Evolutionary conservation across 495 filamentous ascomycete species (phyloP), one percentile per base, ranked within the genome.

Genomic region (Penicillium canariense): DNA sequence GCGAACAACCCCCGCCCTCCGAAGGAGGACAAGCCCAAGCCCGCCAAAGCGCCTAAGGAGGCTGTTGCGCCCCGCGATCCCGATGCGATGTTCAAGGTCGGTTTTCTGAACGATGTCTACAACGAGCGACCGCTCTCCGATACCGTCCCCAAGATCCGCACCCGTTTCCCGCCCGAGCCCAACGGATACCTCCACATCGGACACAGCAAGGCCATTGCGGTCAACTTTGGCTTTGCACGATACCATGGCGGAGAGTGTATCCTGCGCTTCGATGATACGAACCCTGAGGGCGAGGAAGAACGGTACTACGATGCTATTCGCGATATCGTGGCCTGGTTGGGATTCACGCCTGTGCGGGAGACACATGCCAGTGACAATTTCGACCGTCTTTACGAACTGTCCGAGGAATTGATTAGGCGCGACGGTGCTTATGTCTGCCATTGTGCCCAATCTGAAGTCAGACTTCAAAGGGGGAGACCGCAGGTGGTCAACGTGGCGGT

Each of bases 181-280:
- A 82, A 82, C 54, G 79, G 79, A 51, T 82, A 68, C 68, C 81
- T 96, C 12, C 92, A 96, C 63, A 89, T 96, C 64, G 92, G 92
- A 17, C 94, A 97, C 68, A 85, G 85, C 58, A 97, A 97, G 75
- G 94, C 94, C n/a, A 97, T 98, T 70, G 84, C 90, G 0, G 82
- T 97, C 62, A 98, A 97, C 73, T 97, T 97, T 68, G 95, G 94
- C 0, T 97, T 96, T 72, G 94, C 94, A 10, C 84, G 82, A 59
- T 84, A 87, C 63, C 87, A 96, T 68, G 86, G 87, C 11, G 95
- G 95, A 48, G 75, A 87, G 50, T 87, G 82, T 70, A 81, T 83
- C 28, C 68, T 85, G 55, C 72, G 86, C 49, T 89, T 86, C 63
- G 88, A 91, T 68, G 90, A 95, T 58, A 93, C 89, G 10, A 95